A percentile compares a stretch with the other conserved stretches of the same genome.
phyloP scores from a whole-genome alignment of 2,329 filamentous ascomycete species.

The Geosmithia morbida region DNA sequence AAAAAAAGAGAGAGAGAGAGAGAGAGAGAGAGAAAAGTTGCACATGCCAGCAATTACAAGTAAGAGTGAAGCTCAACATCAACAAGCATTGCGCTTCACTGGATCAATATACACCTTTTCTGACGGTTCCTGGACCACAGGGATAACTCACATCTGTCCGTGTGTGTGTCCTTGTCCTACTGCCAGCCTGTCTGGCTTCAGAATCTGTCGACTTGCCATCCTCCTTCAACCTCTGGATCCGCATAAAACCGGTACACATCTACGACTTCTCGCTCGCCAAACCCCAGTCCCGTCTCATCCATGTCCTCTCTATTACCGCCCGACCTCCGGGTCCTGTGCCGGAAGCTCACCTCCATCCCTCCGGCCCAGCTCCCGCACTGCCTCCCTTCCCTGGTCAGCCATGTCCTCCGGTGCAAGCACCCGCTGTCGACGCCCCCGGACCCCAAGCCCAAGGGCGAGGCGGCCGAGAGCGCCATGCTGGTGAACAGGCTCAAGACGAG shows the following conservation, averaged over 20 bases:
- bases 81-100: no score
- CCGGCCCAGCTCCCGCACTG: slow-evolving; percentile 60
- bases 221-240: no score
- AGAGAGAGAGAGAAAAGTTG: background rate
- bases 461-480: slow-evolving; percentile 51
- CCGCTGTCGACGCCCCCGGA: slow-evolving; percentile 51
- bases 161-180: no score
- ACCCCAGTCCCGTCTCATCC: slow-evolving; percentile 1
- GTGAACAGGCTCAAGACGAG: slow-evolving; percentile 73
- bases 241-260: no score
- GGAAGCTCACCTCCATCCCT: slow-evolving; percentile 56
- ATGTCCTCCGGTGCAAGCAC: slow-evolving; percentile 40
- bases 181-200: no score
- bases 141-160: no score
- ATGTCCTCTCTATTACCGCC: slow-evolving; percentile 27
- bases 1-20: no score
- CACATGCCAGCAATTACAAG: background rate
- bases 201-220: no score
- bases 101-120: no score
- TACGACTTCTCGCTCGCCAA: no score
- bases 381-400: slow-evolving; percentile 51
- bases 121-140: no score
- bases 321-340: slow-evolving; percentile 50
- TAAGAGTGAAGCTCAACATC: no score
- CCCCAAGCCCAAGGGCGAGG: slow-evolving; percentile 43